Base-by-base conservation (phyloP, 768 basidiomycete genomes). In the Antrodiella citrinella region DNA sequence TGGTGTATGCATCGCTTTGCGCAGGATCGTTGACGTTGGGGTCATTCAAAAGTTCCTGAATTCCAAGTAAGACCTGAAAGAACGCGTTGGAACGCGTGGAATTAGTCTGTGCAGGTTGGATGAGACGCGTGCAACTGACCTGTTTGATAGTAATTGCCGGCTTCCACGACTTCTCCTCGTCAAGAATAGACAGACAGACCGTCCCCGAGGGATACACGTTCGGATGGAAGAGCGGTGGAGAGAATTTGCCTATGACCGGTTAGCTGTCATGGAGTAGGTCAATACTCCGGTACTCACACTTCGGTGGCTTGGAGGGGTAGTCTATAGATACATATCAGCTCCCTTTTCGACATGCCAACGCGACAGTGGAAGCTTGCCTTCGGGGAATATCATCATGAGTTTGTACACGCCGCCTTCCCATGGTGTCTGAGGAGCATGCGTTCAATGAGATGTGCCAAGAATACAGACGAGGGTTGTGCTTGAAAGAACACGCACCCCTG, bases 151-250 rank as follows among this genome's bases (percentile, higher is more conserved):
- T 98, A 59, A 99, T 97, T 4, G 93, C 90, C 21, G 96, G 93
- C 64, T 97, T 97, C 96, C 96, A 99, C 1, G 85, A 86, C 66
- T 99, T 98, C 69, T 99, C 96, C 64, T 99, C 96, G 62, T 98
- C 95, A 48, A 99, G 70, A 62, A 99, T 99, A 10, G 94, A 97
- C 23, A 99, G 74, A 66, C 95, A 98, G 43, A 98, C 94, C 18
- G 96, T 99, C 21, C 96, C 96, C 24, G 95, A 98, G 0, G 96
- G 96, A 64, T 97, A 99, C 49, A 99, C 94, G 64, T 98, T 98
- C 22, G 95, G 94, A 65, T 99, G 95, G 72, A 97, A 97, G 45
- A 98, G 72, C 26, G 95, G 86, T 2, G 95, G 96, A 1, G 82
- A 73, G 70, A 97, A 98, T 84, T 98, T 98, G 73, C 94, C 94